Percentiles rank a stretch among this genome's conserved stretches.
Conservation (phyloP, 2,329 filamentous ascomycete species). For the Talaromyces atroroseus region DNA sequence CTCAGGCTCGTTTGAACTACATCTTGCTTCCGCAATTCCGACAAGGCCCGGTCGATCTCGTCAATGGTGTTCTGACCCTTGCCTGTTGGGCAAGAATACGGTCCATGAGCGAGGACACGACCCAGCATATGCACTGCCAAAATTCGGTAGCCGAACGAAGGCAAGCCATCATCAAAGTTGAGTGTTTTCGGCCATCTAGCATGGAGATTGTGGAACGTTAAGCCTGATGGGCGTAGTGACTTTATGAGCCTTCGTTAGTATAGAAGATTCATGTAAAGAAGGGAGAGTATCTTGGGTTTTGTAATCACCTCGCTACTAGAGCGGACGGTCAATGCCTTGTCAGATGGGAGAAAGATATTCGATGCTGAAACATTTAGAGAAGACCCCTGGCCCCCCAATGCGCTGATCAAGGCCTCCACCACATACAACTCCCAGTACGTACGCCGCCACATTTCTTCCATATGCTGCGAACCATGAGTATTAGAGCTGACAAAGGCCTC, state of each 20-base stretch:
- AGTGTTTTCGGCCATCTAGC: slow-evolving; percentile 60
- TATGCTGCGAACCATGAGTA: slow-evolving; percentile 50
- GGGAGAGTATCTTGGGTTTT: slow-evolving; percentile 29
- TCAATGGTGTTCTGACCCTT: slow-evolving; percentile 27
- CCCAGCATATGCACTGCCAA: slow-evolving; percentile 69
- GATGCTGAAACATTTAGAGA: slow-evolving; percentile 41
- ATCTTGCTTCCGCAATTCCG: slow-evolving; percentile 53
- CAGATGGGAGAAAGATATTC: slow-evolving; percentile 67
- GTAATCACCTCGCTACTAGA: slow-evolving; percentile 19
- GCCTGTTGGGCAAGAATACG: not conserved
- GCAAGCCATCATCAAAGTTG: slow-evolving; percentile 55
- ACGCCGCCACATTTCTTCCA: slow-evolving; percentile 76
- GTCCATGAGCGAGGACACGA: slow-evolving; percentile 52
- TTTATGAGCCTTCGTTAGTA: slow-evolving; percentile 29
- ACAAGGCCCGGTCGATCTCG: slow-evolving; percentile 50
- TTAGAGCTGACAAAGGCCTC: slow-evolving; percentile 47
- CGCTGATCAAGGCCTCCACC: slow-evolving; percentile 71
- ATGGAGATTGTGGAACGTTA: slow-evolving; percentile 49
- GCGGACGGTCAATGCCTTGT: slow-evolving; percentile 45
- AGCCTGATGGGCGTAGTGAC: slow-evolving; percentile 47
- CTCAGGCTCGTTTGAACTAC: slow-evolving; percentile 51
- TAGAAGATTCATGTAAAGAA: not conserved
- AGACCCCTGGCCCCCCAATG: slow-evolving; percentile 42
- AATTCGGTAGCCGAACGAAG: slow-evolving; percentile 75
- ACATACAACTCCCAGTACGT: slow-evolving; percentile 81